phyloP scores from a whole-genome alignment of 768 basidiomycete genomes.

The Pseudohyphozyma bogoriensis region DNA sequence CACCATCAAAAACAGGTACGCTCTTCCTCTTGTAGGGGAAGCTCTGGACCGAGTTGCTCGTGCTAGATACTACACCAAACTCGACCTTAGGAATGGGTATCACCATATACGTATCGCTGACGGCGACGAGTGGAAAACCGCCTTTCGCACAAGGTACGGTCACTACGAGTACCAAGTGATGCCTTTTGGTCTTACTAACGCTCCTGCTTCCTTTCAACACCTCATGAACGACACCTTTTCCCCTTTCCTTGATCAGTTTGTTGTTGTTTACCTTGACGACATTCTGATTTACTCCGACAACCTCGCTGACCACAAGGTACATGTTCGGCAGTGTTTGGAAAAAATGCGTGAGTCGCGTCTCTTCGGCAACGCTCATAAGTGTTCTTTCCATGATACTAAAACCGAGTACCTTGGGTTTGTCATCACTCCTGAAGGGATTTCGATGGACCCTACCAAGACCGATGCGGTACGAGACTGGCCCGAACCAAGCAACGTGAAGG shows the following conservation, averaged over 20 bases:
- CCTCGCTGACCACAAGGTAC: constrained; percentile 7
- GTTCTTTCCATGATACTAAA: constrained; percentile 29
- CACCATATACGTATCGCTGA: constrained; percentile 42
- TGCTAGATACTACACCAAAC: constrained; percentile 32
- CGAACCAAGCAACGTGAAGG: constrained; percentile 34
- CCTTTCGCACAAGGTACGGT: constrained; percentile 41
- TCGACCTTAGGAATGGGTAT: constrained; percentile 43
- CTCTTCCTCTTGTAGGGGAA: constrained; percentile 16
- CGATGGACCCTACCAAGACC: constrained; percentile 44
- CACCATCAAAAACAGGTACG: constrained; percentile 25
- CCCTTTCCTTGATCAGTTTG: constrained; percentile 40
- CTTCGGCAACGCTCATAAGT: constrained; percentile 35
- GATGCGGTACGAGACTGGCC: constrained; percentile 41
- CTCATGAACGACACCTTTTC: constrained; percentile 43
- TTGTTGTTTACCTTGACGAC: constrained; percentile 41
- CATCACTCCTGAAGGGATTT: constrained; percentile 35
- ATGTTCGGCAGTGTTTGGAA: constrained; percentile 35
- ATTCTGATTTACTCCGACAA: constrained; percentile 41
- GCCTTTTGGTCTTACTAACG: constrained; percentile 39
- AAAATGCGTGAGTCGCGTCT: constrained; percentile 38
- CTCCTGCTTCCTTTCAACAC: constrained; percentile 42
- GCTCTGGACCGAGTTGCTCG: constrained; percentile 31
- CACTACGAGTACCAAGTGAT: constrained; percentile 43
- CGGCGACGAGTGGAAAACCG: constrained; percentile 45
- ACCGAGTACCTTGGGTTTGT: constrained; percentile 40